Base-by-base conservation (phyloP, 306 rosid species). In the Cicer pinnatifidum region DNA sequence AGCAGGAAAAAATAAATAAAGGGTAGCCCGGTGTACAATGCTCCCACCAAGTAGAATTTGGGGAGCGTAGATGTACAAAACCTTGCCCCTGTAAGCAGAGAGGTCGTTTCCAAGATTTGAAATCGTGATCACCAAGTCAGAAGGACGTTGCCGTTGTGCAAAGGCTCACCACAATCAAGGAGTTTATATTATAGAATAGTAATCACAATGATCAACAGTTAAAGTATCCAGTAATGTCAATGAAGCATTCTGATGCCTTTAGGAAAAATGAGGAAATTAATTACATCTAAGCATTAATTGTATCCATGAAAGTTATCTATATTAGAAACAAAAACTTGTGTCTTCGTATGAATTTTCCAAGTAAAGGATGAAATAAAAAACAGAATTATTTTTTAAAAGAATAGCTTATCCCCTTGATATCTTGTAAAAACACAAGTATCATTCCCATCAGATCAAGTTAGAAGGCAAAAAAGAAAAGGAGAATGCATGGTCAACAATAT, bases 221-320 rank as follows among this genome's bases (percentile, higher is more conserved):
- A 52, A 71, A 71, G 7, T 23, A 41, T 59, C 71, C 11, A 75
- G 17, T 28, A 66, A 72, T 50, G 43, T 17, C 54, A 47, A 51
- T 37, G 37, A 44, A 40, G 48, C 37, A 77, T 12, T 64, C 62
- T 44, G 58, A 48, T 50, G 66, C 35, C n/a, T 15, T 37, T 7
- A 5, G 16, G 45, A 67, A 35, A 35, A 67, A 9, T 0, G 28
- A 75, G 20, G n/a, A 33, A 53, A 12, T 17, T 12, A 16, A 19
- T 19, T 69, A 39, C 13, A 43, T 56, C 16, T 50, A 17, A 38
- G 58, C 67, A 76, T 46, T 56, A 67, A 43, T 13, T 15, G 11
- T 23, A 68, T 47, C 48, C 9, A 57, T 15, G 38, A 56, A 15
- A 43, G 52, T 68, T 57, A 77, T 35, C 17, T 46, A 35, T 9